Evolutionary conservation across 2,329 filamentous ascomycete genomes (phyloP).

Genomic region (Lanzia echinophila): DNA sequence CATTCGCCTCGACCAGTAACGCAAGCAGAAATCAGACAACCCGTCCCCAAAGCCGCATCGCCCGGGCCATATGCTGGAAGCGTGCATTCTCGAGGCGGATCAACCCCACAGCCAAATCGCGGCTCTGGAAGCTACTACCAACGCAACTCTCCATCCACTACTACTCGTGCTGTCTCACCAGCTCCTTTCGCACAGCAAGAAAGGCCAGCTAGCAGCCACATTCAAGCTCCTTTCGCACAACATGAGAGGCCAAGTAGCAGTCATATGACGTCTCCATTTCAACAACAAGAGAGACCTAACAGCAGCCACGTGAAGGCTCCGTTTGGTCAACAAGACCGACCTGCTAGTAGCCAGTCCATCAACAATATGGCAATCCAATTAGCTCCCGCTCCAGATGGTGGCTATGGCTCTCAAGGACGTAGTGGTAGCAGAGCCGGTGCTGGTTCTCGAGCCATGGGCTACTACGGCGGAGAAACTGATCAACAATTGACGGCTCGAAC

Average conservation of each 20-base stretch:
- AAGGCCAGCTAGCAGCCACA: neutral
- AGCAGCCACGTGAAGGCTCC: conserved; percentile 35
- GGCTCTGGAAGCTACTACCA: conserved; percentile 45
- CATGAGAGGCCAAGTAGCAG: neutral
- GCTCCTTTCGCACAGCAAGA: conserved; percentile 20
- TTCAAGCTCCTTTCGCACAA: conserved; percentile 17
- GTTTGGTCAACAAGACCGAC: conserved; percentile 15
- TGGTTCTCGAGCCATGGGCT: conserved; percentile 44
- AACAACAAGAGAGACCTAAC: conserved; percentile 40
- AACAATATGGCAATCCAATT: conserved; percentile 61
- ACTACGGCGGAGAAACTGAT: conserved; percentile 41
- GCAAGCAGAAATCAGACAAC: conserved; percentile 39
- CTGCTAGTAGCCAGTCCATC: conserved; percentile 6
- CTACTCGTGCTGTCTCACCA: conserved; percentile 41
- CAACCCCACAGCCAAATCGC: conserved; percentile 36
- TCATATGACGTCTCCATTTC: neutral
- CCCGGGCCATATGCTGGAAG: conserved; percentile 55
- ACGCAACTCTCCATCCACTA: conserved; percentile 40
- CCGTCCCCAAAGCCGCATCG: conserved; percentile 44
- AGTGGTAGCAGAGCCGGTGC: conserved; percentile 44
- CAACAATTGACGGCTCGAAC: conserved; percentile 36
- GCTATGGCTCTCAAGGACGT: conserved; percentile 49
- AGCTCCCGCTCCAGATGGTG: conserved; percentile 45
- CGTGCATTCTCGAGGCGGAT: conserved; percentile 27
- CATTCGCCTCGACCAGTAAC: conserved; percentile 56